phyloP scores from a whole-genome alignment of 352 stramenopile genomes.

The Globisporangium okanoganense region DNA sequence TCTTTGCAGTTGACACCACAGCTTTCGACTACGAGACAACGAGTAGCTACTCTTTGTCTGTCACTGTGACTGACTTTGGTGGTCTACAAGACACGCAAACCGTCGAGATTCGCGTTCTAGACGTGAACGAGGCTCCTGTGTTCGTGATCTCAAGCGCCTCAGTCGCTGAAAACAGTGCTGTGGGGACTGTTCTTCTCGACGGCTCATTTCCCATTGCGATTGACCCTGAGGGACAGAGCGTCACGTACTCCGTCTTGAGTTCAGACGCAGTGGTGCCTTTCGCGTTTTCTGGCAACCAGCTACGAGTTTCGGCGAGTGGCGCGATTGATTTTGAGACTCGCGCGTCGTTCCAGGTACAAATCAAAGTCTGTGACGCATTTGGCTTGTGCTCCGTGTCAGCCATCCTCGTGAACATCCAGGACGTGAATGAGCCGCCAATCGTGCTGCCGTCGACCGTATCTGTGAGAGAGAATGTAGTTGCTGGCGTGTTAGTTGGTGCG shows the following conservation, averaged over 20 bases:
- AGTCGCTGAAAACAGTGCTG: slow-evolving; percentile 19
- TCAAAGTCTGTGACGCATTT: slow-evolving; percentile 8
- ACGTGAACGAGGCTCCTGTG: slow-evolving; percentile 46
- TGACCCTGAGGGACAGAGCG: slow-evolving; percentile 6
- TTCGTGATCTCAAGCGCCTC: slow-evolving; percentile 18
- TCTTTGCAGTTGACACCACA: slow-evolving; percentile 32
- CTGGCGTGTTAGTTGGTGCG: slow-evolving; percentile 19
- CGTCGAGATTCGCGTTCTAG: slow-evolving; percentile 30
- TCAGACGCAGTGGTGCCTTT: background rate
- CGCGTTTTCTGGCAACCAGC: background rate
- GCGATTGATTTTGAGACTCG: slow-evolving; percentile 11
- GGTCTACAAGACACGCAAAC: slow-evolving; percentile 22
- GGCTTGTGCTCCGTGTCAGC: background rate
- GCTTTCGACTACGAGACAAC: slow-evolving; percentile 41
- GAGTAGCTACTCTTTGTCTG: slow-evolving; percentile 7
- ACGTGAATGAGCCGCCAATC: slow-evolving; percentile 9
- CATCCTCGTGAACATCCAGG: background rate
- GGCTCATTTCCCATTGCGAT: slow-evolving; percentile 8
- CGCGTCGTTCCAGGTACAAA: background rate
- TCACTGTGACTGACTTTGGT: slow-evolving; percentile 24
- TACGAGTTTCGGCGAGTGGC: background rate
- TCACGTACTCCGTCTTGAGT: slow-evolving; percentile 6
- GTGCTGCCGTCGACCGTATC: background rate
- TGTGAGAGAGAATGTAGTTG: slow-evolving; percentile 15
- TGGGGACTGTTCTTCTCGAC: slow-evolving; percentile 23